Evolutionary conservation across 345 rosid genomes (phyloP), one percentile per base, ranked within the genome.

Genomic region (Acer campestre): DNA sequence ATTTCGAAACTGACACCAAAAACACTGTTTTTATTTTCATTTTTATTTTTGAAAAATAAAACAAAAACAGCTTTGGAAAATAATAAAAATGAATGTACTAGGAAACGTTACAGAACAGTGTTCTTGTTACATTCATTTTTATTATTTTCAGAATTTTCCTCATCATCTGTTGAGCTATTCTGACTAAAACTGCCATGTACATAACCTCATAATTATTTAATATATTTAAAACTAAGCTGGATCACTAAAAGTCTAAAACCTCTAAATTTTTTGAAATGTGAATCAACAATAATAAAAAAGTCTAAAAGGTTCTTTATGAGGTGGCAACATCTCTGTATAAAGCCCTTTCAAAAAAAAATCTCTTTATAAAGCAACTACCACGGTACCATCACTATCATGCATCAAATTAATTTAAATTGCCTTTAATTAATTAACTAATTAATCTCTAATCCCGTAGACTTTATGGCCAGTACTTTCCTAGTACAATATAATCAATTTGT

Each of bases 391-490:
- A 42, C 46, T 42, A 42, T 6, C 46, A 6, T 42, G 46, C 46
- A 42, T 44, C 35, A 62, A 16, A 10, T n/a, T 44, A 44, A 44
- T 58, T 7, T 27, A 18, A 16, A 23, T 6, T 1, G 56, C 68
- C 46, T 74, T 74, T 62, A 46, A 62, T 62, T 73, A 23, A 59
- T 73, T 7, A 42, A 42, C 46, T 42, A 6, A 42, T 42, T 7
- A 42, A 42, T 42, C 46, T 42, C 46, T 42, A 42, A 42, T 42
- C 78, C 31, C 70, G 31, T 0, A 51, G 53, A 44, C 78, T 49
- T 49, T 42, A 42, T 7, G 9, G 46, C 46, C 10, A 42, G 46
- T 42, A 42, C 46, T 42, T 42, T 42, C 9, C 46, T 42, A 65
- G 20, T 71, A 23, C 29, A 25, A 25, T 25, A 25, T 25, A 75